Evolutionary conservation across 805 yeast species (phyloP), one percentile per base, ranked within the genome.

Genomic region (Candida cerambycidarum): DNA sequence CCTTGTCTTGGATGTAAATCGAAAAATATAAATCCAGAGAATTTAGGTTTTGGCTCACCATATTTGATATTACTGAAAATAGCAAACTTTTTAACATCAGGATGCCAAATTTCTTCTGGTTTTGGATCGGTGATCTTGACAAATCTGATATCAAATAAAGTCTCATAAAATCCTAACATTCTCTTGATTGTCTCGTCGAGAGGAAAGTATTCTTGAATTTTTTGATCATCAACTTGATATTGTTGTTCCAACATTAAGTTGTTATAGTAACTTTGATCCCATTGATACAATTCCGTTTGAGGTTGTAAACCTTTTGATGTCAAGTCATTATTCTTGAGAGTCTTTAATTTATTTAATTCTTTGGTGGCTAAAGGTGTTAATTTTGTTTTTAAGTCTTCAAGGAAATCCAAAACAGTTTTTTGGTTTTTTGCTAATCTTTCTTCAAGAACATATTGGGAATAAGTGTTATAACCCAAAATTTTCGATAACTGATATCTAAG

Each of bases 1-100:
- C 92, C 92, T 43, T 82, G 84, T 57, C 96, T 77, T 50, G 95
- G 95, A 60, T 85, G 90, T 55, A 87, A 66, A 61, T 88, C 96
- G 48, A 88, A 79, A 62, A 81, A 84, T 35, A 88, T 63, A 78
- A 86, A 83, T 23, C 96, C 96, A 45, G 79, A 75, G 63, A 88
- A 87, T 46, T 71, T 75, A 2, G 46, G 50, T 17, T 51, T 47
- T 12, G 82, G 80, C 1, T 53, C 50, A 8, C 65, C 63, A n/a
- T 58, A 52, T 21, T 59, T 57, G 32, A 72, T 61, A 51, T 82
- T 87, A 54, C 76, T 65, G 83, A 85, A 85, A 41, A 85, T 89
- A 2, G 85, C 80, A 56, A 79, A 79, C 55, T 80, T 84, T 48
- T 78, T 79, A 13, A 85, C 93, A 58, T 87, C 95, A 42, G 73